Percentiles rank a stretch among this genome's conserved stretches.
These are phyloP conservation scores for Chrysanthemum lavandulifolium DNA, from an alignment of 129 eudicot species.

Conservation along the genomic window DNA sequence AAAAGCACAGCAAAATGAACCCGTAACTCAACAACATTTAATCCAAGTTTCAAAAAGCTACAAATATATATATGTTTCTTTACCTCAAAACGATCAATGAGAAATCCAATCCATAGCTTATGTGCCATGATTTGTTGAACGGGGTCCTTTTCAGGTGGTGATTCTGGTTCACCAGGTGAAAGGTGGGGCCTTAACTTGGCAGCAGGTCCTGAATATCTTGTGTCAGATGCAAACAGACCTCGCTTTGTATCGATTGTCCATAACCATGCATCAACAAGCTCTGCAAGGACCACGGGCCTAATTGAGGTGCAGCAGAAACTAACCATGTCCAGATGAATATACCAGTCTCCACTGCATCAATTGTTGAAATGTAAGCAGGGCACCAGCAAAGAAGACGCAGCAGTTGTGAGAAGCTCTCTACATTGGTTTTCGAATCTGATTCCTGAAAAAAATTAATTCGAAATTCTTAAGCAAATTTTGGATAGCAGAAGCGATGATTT, in stretches of 20 bases:
- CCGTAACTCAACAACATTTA: background rate
- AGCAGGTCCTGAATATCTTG: slow-evolving; percentile 84
- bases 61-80: background rate
- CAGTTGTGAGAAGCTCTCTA: slow-evolving; percentile 92
- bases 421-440: slow-evolving; percentile 73
- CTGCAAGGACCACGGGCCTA: slow-evolving; percentile 93
- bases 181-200: slow-evolving; percentile 93
- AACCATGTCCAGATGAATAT: slow-evolving; percentile 98
- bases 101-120: slow-evolving; percentile 93
- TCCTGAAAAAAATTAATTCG: slow-evolving; percentile 42
- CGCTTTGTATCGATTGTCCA: slow-evolving; percentile 97
- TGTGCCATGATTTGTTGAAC: slow-evolving; percentile 93
- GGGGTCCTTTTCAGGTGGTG: slow-evolving; percentile 79
- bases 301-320: slow-evolving; percentile 96
- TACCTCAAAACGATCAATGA: slow-evolving; percentile 97
- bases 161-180: slow-evolving; percentile 80
- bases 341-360: slow-evolving; percentile 97
- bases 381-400: slow-evolving; percentile 99
- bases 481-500: background rate
- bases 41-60: slow-evolving; percentile 1
- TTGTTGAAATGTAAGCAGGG: slow-evolving; percentile 91
- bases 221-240: slow-evolving; percentile 95
- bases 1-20: slow-evolving; percentile 13
- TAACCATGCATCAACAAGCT: slow-evolving; percentile 99
- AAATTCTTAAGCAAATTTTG: slow-evolving; percentile 7